Conservation (phyloP, 2,329 filamentous ascomycete genomes). For the Colletotrichum lindemuthianum region DNA sequence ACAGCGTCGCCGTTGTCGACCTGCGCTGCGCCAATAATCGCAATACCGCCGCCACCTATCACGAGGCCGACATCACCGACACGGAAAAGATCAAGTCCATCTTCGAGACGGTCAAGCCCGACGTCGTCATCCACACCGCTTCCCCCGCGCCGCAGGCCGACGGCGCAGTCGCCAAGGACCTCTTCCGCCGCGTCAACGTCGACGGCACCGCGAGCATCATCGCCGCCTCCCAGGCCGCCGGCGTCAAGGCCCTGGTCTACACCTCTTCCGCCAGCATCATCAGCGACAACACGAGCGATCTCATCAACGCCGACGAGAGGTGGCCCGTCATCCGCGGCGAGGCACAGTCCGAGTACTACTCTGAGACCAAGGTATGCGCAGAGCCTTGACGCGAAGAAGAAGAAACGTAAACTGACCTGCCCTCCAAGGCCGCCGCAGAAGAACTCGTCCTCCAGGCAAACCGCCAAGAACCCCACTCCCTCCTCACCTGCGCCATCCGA, state of each 20-base stretch:
- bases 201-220: constrained; percentile 84
- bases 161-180: constrained; percentile 61
- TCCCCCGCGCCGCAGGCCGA: constrained; percentile 70
- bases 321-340: constrained; percentile 80
- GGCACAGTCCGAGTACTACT: constrained; percentile 83
- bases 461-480: constrained; percentile 62
- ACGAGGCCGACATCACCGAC: constrained; percentile 82
- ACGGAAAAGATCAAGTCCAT: constrained; percentile 67
- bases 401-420: constrained; percentile 8
- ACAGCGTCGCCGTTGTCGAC: constrained; percentile 75
- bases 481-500: constrained; percentile 82
- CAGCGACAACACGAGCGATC: constrained; percentile 81
- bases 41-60: constrained; percentile 68
- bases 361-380: constrained; percentile 80
- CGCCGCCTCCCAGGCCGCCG: constrained; percentile 74
- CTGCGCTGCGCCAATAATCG: constrained; percentile 77
- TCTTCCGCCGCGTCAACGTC: constrained; percentile 87
- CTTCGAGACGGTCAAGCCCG: constrained; percentile 74
- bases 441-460: constrained; percentile 81
- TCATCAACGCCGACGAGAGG: constrained; percentile 85
- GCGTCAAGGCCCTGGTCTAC: constrained; percentile 86
- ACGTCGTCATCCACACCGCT: constrained; percentile 92
- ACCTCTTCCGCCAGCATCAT: constrained; percentile 90
- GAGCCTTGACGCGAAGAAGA: background rate
- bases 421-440: constrained; percentile 76